Base-by-base conservation (phyloP, 305 asterid genomes). In the Fraxinus sp. region DNA sequence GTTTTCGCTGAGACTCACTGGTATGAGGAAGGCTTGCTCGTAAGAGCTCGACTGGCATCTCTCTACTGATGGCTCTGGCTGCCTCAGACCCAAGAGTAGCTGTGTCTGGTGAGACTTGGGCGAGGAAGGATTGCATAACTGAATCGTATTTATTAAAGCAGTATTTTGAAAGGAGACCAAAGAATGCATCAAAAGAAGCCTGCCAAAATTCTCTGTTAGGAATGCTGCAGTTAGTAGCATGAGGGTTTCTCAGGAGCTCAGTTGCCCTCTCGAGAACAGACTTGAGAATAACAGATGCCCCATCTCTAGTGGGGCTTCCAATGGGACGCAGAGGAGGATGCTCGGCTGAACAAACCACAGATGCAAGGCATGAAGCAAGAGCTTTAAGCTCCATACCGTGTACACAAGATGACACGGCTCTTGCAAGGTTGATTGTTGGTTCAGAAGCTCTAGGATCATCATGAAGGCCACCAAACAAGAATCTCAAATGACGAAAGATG, bases 21-120 rank as follows among this genome's bases (percentile, higher is more conserved):
- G 92, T 93, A 84, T 93, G 95, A 78, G 95, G 95, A 78, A 93
- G 91, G 85, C 97, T 88, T 11, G 92, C 93, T 4, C 95, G 95
- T 85, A 93, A 86, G 24, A 93, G 94, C 68, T 90, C 95, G 79
- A 93, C 91, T 0, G 97, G 97, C 89, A 93, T 89, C 86, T 93
- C 95, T 81, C 89, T 87, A 13, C 88, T 86, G 32, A 91, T 90
- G 36, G 95, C 91, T 81, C 81, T 89, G 46, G 93, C 90, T 20
- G 90, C 85, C 55, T 91, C 95, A 62, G 94, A 84, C 36, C 87
- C 93, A 75, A 88, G n/a, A 32, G 85, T 83, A 52, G 83, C 80
- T 70, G 86, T 33, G 83, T 87, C 91, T 18, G 80, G 83, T 57
- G 88, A 68, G 75, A 89, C 89, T 84, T 89, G 92, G 66, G 82